These are phyloP conservation scores for Ceratocystis variospora DNA, from an alignment of 2,329 filamentous ascomycete genomes.

Conservation along the genomic window DNA sequence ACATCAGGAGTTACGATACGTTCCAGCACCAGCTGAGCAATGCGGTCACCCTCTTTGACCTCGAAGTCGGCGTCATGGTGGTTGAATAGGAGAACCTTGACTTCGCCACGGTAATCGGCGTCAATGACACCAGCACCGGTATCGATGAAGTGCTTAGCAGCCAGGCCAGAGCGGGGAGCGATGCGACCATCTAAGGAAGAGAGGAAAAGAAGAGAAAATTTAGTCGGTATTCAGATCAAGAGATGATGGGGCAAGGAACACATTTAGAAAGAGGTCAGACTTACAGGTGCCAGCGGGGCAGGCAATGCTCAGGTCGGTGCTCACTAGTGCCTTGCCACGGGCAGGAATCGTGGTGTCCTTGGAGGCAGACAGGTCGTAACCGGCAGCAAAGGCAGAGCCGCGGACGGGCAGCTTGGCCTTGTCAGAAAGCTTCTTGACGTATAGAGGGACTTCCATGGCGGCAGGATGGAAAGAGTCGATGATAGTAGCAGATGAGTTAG, in stretches of 20 bases:
- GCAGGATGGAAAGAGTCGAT: not conserved
- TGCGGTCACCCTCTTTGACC: slow-evolving; percentile 71
- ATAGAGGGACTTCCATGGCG: slow-evolving; percentile 36
- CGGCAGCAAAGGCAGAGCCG: slow-evolving; percentile 77
- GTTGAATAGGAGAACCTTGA: slow-evolving; percentile 94
- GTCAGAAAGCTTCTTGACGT: slow-evolving; percentile 76
- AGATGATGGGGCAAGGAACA: not conserved
- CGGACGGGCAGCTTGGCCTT: slow-evolving; percentile 73
- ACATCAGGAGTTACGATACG: slow-evolving; percentile 89
- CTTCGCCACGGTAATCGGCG: slow-evolving; percentile 85
- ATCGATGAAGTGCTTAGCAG: slow-evolving; percentile 89
- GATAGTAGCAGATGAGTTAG: not conserved
- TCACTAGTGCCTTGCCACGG: slow-evolving; percentile 71
- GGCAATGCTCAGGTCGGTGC: slow-evolving; percentile 82
- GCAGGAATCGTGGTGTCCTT: slow-evolving; percentile 63
- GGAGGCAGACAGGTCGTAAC: slow-evolving; percentile 83
- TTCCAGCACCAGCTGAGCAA: slow-evolving; percentile 90
- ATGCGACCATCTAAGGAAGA: slow-evolving; percentile 59
- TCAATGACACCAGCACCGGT: slow-evolving; percentile 95
- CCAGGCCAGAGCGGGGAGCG: slow-evolving; percentile 80
- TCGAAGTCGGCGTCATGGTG: slow-evolving; percentile 68
- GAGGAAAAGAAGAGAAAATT: not conserved
- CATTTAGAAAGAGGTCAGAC: slow-evolving; percentile 25
- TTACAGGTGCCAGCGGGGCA: slow-evolving; percentile 81
- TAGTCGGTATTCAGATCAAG: not conserved